Evolutionary conservation across 2,329 filamentous ascomycete genomes (phyloP).

Genomic region (Penicillium sp.): DNA sequence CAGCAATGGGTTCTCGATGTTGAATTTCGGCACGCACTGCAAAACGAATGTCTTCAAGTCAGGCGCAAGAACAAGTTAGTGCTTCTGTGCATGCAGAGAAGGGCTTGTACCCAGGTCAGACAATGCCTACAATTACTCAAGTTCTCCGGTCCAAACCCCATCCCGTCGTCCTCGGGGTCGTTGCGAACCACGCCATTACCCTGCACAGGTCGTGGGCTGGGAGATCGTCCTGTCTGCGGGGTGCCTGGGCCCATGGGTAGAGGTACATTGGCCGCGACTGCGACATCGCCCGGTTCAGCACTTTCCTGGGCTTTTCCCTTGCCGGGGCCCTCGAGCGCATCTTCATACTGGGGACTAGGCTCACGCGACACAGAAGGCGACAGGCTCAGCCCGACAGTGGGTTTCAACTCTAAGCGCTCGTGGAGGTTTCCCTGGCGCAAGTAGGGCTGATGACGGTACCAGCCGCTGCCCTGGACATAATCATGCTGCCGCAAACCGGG

Average conservation of each 20-base stretch:
- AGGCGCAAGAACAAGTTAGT: slow-evolving; percentile 31
- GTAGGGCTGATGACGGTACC: slow-evolving; percentile 54
- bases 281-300: slow-evolving; percentile 27
- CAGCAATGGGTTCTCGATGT: slow-evolving; percentile 80
- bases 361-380: slow-evolving; percentile 54
- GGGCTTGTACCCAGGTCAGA: slow-evolving; percentile 20
- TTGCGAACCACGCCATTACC: slow-evolving; percentile 21
- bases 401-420: slow-evolving; percentile 40
- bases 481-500: slow-evolving; percentile 58
- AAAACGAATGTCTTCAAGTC: slow-evolving; percentile 73
- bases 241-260: slow-evolving; percentile 55
- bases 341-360: slow-evolving; percentile 60
- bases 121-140: slow-evolving; percentile 53
- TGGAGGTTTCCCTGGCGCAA: slow-evolving; percentile 37
- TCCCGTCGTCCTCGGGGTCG: slow-evolving; percentile 35
- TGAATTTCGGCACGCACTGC: slow-evolving; percentile 83
- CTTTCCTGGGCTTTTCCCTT: slow-evolving; percentile 27
- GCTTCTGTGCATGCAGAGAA: slow-evolving; percentile 28
- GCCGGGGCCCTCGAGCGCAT: slow-evolving; percentile 48
- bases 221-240: slow-evolving; percentile 57
- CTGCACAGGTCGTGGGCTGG: slow-evolving; percentile 50
- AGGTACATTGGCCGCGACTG: slow-evolving; percentile 51
- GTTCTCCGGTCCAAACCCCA: slow-evolving; percentile 37
- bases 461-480: slow-evolving; percentile 55
- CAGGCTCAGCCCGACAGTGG: slow-evolving; percentile 40